Evolutionary conservation across 2,329 filamentous ascomycete genomes (phyloP), one percentile per base, ranked within the genome.

Genomic region (Ampelomyces quisqualis): DNA sequence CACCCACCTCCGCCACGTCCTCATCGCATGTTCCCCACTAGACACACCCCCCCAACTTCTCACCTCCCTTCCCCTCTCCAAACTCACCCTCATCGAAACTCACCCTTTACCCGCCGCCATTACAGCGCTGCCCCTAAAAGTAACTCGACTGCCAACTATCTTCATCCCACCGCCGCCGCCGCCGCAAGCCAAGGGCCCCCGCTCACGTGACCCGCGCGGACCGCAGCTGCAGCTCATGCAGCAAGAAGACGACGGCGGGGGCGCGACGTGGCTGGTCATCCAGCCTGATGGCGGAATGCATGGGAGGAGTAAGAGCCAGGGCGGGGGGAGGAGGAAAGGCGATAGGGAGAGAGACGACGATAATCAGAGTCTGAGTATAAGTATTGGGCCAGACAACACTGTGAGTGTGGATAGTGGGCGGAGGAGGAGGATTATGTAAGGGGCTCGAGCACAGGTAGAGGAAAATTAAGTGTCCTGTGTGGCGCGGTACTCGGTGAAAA

Each of bases 321-420:
- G 47, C 7, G 47, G 52, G 10, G 21, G 53, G 37, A 47, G 58
- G 34, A 19, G 38, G 41, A 29, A 48, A 53, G 51, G 51, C n/a
- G n/a, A n/a, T n/a, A n/a, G n/a, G 5, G 43, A 43, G 7, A 54
- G 53, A 8, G 61, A 63, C 13, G 65, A 68, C n/a, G 58, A 54
- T 4, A 56, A 49, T n/a, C 58, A 55, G 10, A 65, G 59, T 36
- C 46, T 68, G 35, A 67, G 63, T 38, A 68, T 68, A 23, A 61
- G 55, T 9, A 67, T 68, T 23, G 65, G 65, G 18, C 61, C 63
- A 21, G 64, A 68, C 33, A 68, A 68, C 20, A 67, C 63, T 1
- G 63, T 68, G 4, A 67, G 61, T 35, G 62, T 68, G n/a, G 65
- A 67, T 34, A 66, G 62, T 36, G 65, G 64, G 9, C 49, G 63